Evolutionary conservation across 106 monocot genomes (phyloP), one percentile per base, ranked within the genome.

Genomic region (Chionographis japonica): DNA sequence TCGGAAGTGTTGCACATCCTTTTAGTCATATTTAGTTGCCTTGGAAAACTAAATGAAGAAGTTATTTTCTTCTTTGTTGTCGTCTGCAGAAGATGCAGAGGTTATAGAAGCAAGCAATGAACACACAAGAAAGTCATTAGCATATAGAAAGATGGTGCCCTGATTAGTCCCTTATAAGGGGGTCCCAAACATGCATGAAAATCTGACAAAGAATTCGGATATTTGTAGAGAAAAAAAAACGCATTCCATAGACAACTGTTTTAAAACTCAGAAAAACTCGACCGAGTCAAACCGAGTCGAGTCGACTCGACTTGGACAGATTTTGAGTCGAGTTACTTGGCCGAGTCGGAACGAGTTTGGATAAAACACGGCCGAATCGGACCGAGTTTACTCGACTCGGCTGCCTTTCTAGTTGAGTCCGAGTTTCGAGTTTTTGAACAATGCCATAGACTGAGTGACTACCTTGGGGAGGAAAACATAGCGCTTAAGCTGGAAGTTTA

Each of bases 391-490:
- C 27, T 27, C 27, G 27, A 27, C 27, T 27, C 27, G 27, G 27
- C 27, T 27, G 27, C 0, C 1, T 27, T 27, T 27, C 27, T 27
- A 27, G 1, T 27, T 27, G 27, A 27, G 27, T 27, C 27, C 27
- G 27, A 27, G 27, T 27, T 27, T 27, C 27, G 27, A 27, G 27
- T 27, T 27, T 27, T 27, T 27, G 27, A 27, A 27, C 27, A 27
- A 27, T 27, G 27, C 27, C 27, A 27, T 27, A 27, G 27, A 27
- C 27, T 27, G 11, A 56, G 12, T 35, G 12, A 56, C 2, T 71
- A 98, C 97, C 97, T 98, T 92, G 9, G 87, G 92, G 27, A 89
- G 85, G 77, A 98, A 98, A 50, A 92, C 78, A 73, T 92, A 98
- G 12, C 92, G 92, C 58, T 98, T 98, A 39, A 98, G 74, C 78